Conservation (phyloP, 306 rosid species). For the Cicer judaicum region DNA sequence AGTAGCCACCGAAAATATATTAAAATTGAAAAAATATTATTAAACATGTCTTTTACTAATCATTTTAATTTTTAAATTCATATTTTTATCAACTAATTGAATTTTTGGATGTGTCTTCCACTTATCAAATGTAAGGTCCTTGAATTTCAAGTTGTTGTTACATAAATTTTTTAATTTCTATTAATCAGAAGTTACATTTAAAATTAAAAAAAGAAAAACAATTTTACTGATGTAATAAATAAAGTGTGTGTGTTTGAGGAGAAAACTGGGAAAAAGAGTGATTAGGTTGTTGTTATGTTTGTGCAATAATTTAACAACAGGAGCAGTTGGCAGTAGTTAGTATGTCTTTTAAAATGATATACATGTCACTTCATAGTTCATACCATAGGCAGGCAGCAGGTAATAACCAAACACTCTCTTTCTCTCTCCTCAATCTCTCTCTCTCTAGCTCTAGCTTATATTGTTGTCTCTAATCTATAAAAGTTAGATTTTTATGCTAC, state of each 20-base stretch:
- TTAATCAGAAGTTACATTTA: too few relatives aligned
- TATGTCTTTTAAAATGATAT: constrained; percentile 80
- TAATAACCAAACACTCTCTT: not conserved
- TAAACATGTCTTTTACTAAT: too few relatives aligned
- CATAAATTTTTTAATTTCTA: too few relatives aligned
- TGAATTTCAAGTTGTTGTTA: too few relatives aligned
- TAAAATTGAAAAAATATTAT: too few relatives aligned
- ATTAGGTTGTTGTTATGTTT: constrained; percentile 64
- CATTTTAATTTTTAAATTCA: too few relatives aligned
- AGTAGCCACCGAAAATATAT: too few relatives aligned
- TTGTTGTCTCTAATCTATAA: constrained; percentile 61
- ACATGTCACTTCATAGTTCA: constrained; percentile 67
- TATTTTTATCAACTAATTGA: too few relatives aligned
- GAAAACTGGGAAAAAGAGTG: constrained; percentile 39
- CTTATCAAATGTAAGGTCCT: too few relatives aligned
- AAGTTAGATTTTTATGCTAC: constrained; percentile 61
- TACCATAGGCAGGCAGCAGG: constrained; percentile 63
- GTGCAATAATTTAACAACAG: constrained; percentile 74
- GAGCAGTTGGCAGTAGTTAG: constrained; percentile 96
- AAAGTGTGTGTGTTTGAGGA: not conserved
- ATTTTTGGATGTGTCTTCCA: too few relatives aligned
- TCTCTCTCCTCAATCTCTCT: constrained; percentile 21
- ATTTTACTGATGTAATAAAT: too few relatives aligned
- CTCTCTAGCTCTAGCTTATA: constrained; percentile 51
- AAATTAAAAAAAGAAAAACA: too few relatives aligned